phyloP scores from a whole-genome alignment of 2,329 filamentous ascomycete genomes.

The Trichoderma harzianum region DNA sequence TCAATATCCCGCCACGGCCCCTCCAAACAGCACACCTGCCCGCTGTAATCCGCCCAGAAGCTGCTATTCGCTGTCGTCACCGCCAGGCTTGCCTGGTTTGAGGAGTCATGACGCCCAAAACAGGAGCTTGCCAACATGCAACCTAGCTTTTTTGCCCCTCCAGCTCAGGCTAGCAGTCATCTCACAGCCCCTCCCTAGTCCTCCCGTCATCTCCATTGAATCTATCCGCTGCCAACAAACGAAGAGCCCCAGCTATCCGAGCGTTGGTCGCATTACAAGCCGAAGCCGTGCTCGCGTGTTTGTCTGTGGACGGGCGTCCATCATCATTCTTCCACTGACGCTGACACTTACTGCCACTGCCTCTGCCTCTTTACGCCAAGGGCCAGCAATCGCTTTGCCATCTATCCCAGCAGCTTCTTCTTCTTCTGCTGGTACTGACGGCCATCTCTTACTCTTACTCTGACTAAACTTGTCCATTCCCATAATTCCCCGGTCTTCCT shows the following conservation, averaged over 20 bases:
- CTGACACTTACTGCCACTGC: neutral
- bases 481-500: neutral
- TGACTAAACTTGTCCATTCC: neutral
- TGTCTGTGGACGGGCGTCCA: neutral
- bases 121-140: neutral
- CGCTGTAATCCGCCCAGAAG: neutral
- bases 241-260: neutral
- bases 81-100: slow-evolving; percentile 18
- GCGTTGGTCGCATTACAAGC: neutral
- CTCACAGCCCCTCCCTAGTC: neutral
- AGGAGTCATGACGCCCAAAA: neutral
- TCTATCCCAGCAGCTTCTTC: neutral
- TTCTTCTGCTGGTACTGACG: neutral
- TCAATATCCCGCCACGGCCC: neutral
- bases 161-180: slow-evolving; percentile 4
- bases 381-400: neutral
- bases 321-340: neutral
- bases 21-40: neutral
- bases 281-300: neutral
- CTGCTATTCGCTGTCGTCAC: slow-evolving; percentile 24
- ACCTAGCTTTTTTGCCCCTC: slow-evolving; percentile 23
- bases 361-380: neutral
- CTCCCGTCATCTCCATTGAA: slow-evolving; percentile 4
- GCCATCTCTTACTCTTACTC: neutral
- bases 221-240: neutral